Percentiles rank a stretch among this genome's conserved stretches.
phyloP scores from a whole-genome alignment of 345 rosid genomes.

The Brassica nigra region DNA sequence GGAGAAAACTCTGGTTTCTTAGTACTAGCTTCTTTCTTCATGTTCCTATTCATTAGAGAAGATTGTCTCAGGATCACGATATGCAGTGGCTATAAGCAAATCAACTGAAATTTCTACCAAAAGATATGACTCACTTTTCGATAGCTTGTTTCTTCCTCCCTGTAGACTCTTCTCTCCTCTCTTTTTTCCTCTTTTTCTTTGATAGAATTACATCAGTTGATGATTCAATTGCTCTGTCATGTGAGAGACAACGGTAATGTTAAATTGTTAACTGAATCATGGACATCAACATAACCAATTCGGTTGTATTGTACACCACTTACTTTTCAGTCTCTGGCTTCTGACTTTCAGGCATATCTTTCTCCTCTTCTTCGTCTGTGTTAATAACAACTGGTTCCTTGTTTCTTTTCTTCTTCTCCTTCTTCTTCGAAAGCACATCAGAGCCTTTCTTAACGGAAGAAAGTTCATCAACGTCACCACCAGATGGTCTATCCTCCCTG shows the following conservation, averaged over 20 bases:
- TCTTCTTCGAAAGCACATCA: slow-evolving; percentile 21
- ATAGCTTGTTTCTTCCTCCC: slow-evolving; percentile 26
- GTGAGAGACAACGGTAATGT: background rate
- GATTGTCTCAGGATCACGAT: background rate
- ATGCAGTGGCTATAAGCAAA: background rate
- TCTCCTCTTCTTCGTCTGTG: slow-evolving; percentile 14
- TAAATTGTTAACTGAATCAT: background rate
- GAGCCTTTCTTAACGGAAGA: background rate
- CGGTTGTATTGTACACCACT: slow-evolving; percentile 13
- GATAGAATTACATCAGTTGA: slow-evolving; percentile 11
- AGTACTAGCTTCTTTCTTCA: slow-evolving; percentile 20
- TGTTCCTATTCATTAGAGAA: slow-evolving; percentile 33
- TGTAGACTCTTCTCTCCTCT: slow-evolving; percentile 40
- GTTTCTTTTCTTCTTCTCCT: slow-evolving; percentile 18
- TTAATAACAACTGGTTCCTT: slow-evolving; percentile 7
- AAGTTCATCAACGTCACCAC: background rate
- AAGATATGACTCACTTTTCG: slow-evolving; percentile 16
- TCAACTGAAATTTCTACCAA: background rate
- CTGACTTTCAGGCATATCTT: slow-evolving; percentile 24
- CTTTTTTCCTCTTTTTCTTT: slow-evolving; percentile 41
- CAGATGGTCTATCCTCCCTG: slow-evolving; percentile 27
- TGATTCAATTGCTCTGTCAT: slow-evolving; percentile 13
- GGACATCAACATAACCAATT: background rate
- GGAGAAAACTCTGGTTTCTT: slow-evolving; percentile 34
- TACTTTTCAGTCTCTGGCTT: slow-evolving; percentile 30